Conservation (phyloP, 2,329 filamentous ascomycete species). For the Ilyonectria robusta region DNA sequence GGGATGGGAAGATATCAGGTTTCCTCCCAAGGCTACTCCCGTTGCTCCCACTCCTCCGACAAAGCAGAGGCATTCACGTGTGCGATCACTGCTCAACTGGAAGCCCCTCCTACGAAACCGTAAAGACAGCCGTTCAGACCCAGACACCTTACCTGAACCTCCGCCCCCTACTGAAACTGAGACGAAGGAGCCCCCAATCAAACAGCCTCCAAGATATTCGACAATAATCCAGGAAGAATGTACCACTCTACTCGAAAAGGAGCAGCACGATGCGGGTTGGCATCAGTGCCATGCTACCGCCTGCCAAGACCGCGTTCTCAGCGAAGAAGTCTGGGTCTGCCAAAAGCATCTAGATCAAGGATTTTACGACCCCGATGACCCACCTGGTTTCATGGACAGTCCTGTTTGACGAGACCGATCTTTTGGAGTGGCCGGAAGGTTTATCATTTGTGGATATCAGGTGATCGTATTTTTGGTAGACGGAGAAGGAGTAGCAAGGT, state of each 20-base stretch:
- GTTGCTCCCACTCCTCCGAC: neutral
- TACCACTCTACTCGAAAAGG: neutral
- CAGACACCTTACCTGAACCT: neutral
- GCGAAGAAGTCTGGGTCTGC: conserved; percentile 21
- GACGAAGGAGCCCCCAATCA: neutral
- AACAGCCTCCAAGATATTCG: neutral
- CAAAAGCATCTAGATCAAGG: conserved; percentile 26
- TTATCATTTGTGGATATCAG: conserved; percentile 3
- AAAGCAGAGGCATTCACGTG: conserved; percentile 22
- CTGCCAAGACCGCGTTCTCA: conserved; percentile 15
- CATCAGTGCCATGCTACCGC: conserved; percentile 21
- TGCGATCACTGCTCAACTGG: conserved; percentile 24
- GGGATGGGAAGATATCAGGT: neutral
- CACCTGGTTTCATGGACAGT: conserved; percentile 27
- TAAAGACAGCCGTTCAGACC: neutral
- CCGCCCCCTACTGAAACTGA: neutral
- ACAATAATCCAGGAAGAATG: neutral
- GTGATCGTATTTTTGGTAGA: no score
- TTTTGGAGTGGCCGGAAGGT: neutral
- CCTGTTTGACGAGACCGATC: neutral
- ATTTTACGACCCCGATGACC: conserved; percentile 18
- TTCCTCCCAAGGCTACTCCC: neutral
- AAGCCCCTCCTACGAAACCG: neutral
- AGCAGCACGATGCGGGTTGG: conserved; percentile 7
- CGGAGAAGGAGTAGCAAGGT: neutral